Percentiles rank a stretch among this genome's conserved stretches.
Evolutionary conservation across 1,284 basidiomycete species (phyloP).

Genomic region (Phlebopus sp.): DNA sequence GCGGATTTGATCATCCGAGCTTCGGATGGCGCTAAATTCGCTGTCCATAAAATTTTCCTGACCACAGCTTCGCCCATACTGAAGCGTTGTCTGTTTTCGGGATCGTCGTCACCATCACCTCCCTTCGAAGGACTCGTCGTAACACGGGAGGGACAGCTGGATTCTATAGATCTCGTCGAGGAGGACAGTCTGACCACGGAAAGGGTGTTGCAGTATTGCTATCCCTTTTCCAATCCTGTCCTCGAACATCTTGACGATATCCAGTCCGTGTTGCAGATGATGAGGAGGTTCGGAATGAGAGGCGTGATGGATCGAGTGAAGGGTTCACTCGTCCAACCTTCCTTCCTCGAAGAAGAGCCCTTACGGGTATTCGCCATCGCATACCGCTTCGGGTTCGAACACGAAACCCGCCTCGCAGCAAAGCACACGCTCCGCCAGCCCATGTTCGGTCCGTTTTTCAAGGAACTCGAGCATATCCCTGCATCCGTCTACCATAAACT

Average conservation of each 20-base stretch:
- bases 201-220: conserved; percentile 32
- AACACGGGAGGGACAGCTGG: conserved; percentile 21
- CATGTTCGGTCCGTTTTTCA: conserved; percentile 34
- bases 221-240: conserved; percentile 28
- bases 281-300: conserved; percentile 33
- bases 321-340: conserved; percentile 17
- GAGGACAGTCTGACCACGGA: conserved; percentile 31
- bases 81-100: conserved; percentile 26
- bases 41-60: conserved; percentile 32
- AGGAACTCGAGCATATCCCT: conserved; percentile 33
- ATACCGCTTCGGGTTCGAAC: conserved; percentile 29
- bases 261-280: conserved; percentile 32
- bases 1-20: conserved; percentile 32
- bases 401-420: conserved; percentile 28
- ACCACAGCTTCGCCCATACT: conserved; percentile 29
- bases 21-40: conserved; percentile 30
- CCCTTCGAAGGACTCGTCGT: conserved; percentile 25
- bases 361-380: conserved; percentile 34
- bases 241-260: conserved; percentile 33
- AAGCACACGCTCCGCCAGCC: conserved; percentile 29
- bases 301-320: conserved; percentile 31
- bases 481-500: conserved; percentile 35
- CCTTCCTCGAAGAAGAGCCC: conserved; percentile 29
- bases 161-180: conserved; percentile 29
- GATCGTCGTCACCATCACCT: conserved; percentile 28